A percentile compares a stretch with the other conserved stretches of the same genome.
Conservation (phyloP, 202 grass and related monocot genomes). For the Musa balbisiana region DNA sequence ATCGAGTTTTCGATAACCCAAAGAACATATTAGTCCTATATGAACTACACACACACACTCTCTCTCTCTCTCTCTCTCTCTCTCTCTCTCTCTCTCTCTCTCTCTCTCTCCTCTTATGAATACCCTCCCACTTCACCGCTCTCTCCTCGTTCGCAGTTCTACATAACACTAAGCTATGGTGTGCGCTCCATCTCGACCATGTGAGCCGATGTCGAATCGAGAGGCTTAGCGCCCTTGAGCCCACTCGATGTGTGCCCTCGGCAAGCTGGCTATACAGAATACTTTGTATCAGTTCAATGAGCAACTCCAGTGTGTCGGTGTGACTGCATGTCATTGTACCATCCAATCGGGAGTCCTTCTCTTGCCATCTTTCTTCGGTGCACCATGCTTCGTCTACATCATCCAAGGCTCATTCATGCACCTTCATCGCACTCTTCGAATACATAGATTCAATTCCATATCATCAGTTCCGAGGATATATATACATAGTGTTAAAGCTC, state of each 20-base stretch:
- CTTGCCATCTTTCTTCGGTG: constrained; percentile 33
- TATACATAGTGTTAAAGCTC: background rate
- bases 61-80: too few species aligned
- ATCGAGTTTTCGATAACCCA: too few species aligned
- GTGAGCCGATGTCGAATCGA: constrained; percentile 21
- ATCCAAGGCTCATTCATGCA: constrained; percentile 16
- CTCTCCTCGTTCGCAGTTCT: too few species aligned
- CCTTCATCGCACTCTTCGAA: background rate
- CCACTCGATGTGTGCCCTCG: constrained; percentile 16
- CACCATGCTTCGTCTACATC: constrained; percentile 34
- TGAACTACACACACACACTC: too few species aligned
- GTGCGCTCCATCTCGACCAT: too few species aligned
- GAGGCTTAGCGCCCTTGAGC: constrained; percentile 24
- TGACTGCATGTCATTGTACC: constrained; percentile 17
- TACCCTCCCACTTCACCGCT: too few species aligned
- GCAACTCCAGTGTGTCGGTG: constrained; percentile 37
- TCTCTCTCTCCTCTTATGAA: too few species aligned
- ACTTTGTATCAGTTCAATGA: constrained; percentile 31
- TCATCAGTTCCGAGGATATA: background rate
- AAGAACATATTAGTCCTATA: too few species aligned
- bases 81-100: too few species aligned
- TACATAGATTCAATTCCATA: too few species aligned
- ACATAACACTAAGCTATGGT: too few species aligned
- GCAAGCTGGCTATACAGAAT: constrained; percentile 35
- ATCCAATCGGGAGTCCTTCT: constrained; percentile 34